These are phyloP conservation scores for Geotrichum europaeum DNA, from an alignment of 1,139 yeast genomes.

Conservation along the genomic window DNA sequence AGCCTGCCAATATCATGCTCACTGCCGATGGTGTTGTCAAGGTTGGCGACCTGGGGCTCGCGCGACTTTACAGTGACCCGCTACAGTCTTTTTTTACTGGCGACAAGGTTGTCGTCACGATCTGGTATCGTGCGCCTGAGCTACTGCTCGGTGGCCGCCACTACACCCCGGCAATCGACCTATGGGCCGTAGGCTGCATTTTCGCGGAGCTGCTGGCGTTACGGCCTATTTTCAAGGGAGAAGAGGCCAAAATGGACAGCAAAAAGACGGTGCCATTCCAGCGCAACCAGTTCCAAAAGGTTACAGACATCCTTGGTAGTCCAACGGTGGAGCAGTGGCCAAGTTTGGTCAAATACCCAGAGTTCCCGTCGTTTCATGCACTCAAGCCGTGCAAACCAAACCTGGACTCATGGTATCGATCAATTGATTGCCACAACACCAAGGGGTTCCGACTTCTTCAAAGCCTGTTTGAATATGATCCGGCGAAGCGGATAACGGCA, in stretches of 20 bases:
- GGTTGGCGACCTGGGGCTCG: conserved; percentile 93
- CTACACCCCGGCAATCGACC: conserved; percentile 89
- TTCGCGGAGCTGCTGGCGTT: conserved; percentile 84
- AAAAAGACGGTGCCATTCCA: conserved; percentile 85
- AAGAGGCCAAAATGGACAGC: conserved; percentile 87
- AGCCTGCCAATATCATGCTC: conserved; percentile 98
- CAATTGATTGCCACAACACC: conserved; percentile 53
- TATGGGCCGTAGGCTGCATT: conserved; percentile 98
- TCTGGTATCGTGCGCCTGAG: conserved; percentile 98
- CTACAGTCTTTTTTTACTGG: conserved; percentile 86
- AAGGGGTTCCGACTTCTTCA: conserved; percentile 47
- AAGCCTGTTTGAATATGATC: conserved; percentile 72
- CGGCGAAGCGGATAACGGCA: conserved; percentile 72
- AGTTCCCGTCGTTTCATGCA: conserved; percentile 60
- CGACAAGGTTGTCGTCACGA: conserved; percentile 95
- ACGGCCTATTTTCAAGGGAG: conserved; percentile 94
- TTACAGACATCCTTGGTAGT: conserved; percentile 83
- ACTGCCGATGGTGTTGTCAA: conserved; percentile 82
- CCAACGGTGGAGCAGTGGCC: conserved; percentile 79
- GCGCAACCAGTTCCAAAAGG: conserved; percentile 82
- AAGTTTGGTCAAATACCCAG: conserved; percentile 72
- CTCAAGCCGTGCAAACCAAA: conserved; percentile 63
- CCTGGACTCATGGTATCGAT: conserved; percentile 75
- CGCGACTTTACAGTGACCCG: conserved; percentile 84
- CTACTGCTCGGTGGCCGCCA: conserved; percentile 84